Base-by-base conservation (phyloP, 2,329 filamentous ascomycete genomes). In the Huntiella decipiens region DNA sequence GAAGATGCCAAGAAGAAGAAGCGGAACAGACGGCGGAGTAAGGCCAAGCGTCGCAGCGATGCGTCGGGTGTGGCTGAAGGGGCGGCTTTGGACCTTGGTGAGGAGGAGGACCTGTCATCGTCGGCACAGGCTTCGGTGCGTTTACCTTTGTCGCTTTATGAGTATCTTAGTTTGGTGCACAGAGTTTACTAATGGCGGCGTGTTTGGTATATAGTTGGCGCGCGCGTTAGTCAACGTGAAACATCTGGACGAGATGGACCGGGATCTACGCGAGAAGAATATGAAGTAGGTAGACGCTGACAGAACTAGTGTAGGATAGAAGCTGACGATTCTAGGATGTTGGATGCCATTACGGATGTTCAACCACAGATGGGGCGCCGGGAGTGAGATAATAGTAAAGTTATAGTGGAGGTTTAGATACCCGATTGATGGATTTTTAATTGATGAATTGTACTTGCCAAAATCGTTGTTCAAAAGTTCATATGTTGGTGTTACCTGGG, bases 111-210 rank as follows among this genome's bases (percentile, higher is more conserved):
- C 58, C 64, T 73, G 65, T 74, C 73, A 61, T 78, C 74, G 58
- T 65, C 68, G 58, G 75, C 74, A 61, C 66, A 79, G 63, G 74
- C 74, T 64, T 73, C 71, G 74, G 75, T 79, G 71, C 68, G 75
- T 65, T 60, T 63, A 66, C 66, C 62, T 61, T 37, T 35, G 35
- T 40, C 44, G 15, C 42, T 65, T 61, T 58, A 62, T 65, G 59
- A 56, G 50, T 31, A 57, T 42, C 36, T 44, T 19, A 34, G 32
- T 10, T 45, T 22, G 1, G 13, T 28, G 32, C 13, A 28, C 7
- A 42, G 13, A 28, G 31, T 32, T 31, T 28, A 28, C 12, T 36
- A 36, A 36, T 36, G 34, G 34, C 5, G 12, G 12, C 4, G 12
- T 10, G 34, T 12, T 36, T 36, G 12, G 12, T 12, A 42, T 32